These are phyloP conservation scores for Phytophthora quininea DNA, from an alignment of 352 stramenopile genomes.

Conservation along the genomic window DNA sequence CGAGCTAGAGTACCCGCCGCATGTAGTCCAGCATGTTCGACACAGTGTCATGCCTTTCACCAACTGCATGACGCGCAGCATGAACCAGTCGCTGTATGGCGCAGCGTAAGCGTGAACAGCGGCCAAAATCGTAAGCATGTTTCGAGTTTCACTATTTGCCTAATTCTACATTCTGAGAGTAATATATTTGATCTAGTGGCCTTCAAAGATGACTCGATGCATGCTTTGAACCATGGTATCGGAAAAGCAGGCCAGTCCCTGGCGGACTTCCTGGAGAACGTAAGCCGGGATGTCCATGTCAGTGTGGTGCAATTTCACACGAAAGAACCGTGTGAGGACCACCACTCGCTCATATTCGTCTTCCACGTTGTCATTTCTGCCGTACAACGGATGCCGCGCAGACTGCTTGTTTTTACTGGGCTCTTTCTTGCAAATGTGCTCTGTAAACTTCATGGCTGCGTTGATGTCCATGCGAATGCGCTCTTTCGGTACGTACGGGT, in stretches of 20 bases:
- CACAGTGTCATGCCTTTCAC: conserved; percentile 19
- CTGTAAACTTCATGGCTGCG: conserved; percentile 47
- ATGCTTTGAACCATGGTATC: conserved; percentile 50
- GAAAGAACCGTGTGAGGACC: conserved; percentile 40
- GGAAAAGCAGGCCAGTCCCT: conserved; percentile 39
- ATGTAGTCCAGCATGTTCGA: conserved; percentile 26
- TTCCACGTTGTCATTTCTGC: conserved; percentile 18
- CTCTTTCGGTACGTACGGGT: conserved; percentile 48
- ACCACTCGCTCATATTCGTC: conserved; percentile 40
- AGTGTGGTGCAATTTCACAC: conserved; percentile 41
- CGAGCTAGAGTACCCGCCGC: conserved; percentile 13
- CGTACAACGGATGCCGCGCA: conserved; percentile 20
- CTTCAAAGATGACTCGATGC: conserved; percentile 43
- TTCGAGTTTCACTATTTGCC: conserved; percentile 12
- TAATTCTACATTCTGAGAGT: conserved; percentile 20
- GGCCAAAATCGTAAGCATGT: conserved; percentile 22
- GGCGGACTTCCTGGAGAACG: conserved; percentile 40
- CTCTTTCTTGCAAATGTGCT: conserved; percentile 39
- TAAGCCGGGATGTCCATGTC: conserved; percentile 39
- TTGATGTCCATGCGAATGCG: conserved; percentile 58
- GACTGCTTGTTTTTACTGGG: conserved; percentile 21
- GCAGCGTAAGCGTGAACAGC: not conserved
- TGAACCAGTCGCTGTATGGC: conserved; percentile 34
- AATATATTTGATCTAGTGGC: not conserved
- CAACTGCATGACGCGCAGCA: conserved; percentile 38